These are phyloP conservation scores for Lepidopterella palustris DNA, from an alignment of 495 filamentous ascomycete genomes.

Conservation along the genomic window DNA sequence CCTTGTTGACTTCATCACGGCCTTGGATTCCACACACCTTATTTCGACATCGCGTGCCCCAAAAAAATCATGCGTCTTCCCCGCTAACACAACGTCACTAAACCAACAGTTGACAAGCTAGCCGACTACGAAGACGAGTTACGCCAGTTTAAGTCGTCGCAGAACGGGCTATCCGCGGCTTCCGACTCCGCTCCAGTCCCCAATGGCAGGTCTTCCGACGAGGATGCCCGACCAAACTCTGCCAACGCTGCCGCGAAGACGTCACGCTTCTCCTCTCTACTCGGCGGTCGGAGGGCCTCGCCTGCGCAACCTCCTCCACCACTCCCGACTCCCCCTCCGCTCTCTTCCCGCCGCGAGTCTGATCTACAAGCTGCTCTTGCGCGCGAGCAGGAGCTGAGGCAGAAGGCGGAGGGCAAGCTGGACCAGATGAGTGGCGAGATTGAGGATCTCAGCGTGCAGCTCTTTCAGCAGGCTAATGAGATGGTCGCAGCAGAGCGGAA, in stretches of 20 bases:
- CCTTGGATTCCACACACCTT: neutral
- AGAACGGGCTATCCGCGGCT: constrained; percentile 17
- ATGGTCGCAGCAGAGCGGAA: constrained; percentile 91
- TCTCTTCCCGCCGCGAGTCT: constrained; percentile 29
- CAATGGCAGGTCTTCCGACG: constrained; percentile 29
- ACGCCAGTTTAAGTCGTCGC: constrained; percentile 51
- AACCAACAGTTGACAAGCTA: constrained; percentile 60
- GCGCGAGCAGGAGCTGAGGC: constrained; percentile 64
- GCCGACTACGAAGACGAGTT: constrained; percentile 95
- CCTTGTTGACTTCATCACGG: neutral
- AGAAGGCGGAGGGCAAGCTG: constrained; percentile 67
- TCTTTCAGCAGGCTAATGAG: constrained; percentile 94
- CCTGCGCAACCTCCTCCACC: constrained; percentile 12
- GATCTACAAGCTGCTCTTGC: constrained; percentile 65
- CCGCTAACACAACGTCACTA: neutral
- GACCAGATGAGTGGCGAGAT: constrained; percentile 68
- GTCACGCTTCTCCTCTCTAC: constrained; percentile 49
- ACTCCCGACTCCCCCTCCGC: constrained; percentile 26
- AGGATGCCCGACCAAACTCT: constrained; percentile 37
- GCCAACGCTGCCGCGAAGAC: constrained; percentile 33
- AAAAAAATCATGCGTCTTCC: neutral
- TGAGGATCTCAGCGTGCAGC: constrained; percentile 76
- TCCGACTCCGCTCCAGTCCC: constrained; percentile 13
- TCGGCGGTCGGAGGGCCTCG: constrained; percentile 20
- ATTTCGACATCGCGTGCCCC: neutral